phyloP scores from a whole-genome alignment of 169 alveolate genomes.

The Cyclospora cayetanensis region DNA sequence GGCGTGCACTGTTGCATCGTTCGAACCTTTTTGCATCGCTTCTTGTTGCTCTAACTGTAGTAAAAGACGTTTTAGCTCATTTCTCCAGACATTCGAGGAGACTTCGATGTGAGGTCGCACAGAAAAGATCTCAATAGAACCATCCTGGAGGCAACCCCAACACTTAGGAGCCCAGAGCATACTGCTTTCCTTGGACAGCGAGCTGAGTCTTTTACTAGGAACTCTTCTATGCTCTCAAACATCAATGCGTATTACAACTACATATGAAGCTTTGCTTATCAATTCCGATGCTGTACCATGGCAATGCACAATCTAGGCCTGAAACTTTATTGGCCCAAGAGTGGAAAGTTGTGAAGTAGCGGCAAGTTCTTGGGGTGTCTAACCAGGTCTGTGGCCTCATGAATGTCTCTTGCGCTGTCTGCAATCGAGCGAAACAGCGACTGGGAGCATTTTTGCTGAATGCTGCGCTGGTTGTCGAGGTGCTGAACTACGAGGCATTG shows the following conservation, averaged over 20 bases:
- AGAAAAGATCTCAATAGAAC: constrained; percentile 49
- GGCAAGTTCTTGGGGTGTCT: not conserved
- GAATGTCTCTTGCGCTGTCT: constrained; percentile 60
- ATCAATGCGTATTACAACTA: no score
- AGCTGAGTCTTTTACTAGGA: no score
- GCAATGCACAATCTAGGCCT: no score
- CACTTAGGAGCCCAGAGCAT: not conserved
- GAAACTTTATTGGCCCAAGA: no score
- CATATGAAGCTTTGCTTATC: no score
- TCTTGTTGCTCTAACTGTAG: constrained; percentile 15
- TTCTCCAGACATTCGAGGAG: constrained; percentile 1
- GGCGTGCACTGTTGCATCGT: no score
- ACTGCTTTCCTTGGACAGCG: no score
- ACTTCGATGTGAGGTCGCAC: constrained; percentile 26
- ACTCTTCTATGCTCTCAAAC: no score
- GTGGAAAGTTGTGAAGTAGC: no score
- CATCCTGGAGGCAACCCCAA: constrained; percentile 20
- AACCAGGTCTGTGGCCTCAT: constrained; percentile 49
- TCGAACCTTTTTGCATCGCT: constrained; percentile 7
- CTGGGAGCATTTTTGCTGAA: constrained; percentile 33
- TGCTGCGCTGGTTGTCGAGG: constrained; percentile 42
- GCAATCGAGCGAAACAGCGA: constrained; percentile 33
- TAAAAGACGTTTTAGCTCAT: not conserved
- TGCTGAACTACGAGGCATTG: not conserved
- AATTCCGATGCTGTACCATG: no score